Evolutionary conservation across 2,329 filamentous ascomycete species (phyloP).

Genomic region (Botrytis hyacinthi): DNA sequence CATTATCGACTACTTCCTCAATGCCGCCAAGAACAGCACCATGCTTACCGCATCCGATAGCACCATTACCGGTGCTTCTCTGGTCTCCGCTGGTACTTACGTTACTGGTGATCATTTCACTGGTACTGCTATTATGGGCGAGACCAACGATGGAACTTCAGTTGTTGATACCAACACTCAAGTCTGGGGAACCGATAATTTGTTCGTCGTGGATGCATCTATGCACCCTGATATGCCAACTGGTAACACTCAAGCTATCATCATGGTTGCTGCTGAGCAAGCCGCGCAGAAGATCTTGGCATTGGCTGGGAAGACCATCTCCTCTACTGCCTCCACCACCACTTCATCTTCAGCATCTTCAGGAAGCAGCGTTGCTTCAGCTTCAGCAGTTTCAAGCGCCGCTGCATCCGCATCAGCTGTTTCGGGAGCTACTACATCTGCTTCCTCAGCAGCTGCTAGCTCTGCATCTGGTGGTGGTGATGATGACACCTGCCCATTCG

Average conservation of each 20-base stretch:
- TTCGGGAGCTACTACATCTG: background rate
- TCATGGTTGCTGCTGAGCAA: constrained; percentile 65
- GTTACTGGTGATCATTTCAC: constrained; percentile 21
- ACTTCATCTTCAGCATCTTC: background rate
- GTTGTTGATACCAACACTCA: constrained; percentile 62
- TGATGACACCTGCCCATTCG: constrained; percentile 9
- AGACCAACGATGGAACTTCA: constrained; percentile 53
- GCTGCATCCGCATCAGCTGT: background rate
- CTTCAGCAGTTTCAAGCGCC: background rate
- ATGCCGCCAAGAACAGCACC: constrained; percentile 55
- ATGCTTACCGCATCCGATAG: constrained; percentile 39
- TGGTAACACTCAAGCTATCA: constrained; percentile 63
- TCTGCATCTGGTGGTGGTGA: background rate
- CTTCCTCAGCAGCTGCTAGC: background rate
- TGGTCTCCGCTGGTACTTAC: background rate
- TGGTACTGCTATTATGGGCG: constrained; percentile 42
- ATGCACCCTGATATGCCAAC: constrained; percentile 68
- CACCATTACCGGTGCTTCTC: background rate
- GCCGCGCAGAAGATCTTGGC: constrained; percentile 53
- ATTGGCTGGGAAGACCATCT: constrained; percentile 30
- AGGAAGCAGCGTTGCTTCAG: background rate
- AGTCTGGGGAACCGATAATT: constrained; percentile 65
- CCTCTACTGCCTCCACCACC: background rate
- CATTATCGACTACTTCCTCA: constrained; percentile 50
- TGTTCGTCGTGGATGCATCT: constrained; percentile 65